phyloP scores from a whole-genome alignment of 202 grass and related monocot genomes.

The Digitaria exilis region DNA sequence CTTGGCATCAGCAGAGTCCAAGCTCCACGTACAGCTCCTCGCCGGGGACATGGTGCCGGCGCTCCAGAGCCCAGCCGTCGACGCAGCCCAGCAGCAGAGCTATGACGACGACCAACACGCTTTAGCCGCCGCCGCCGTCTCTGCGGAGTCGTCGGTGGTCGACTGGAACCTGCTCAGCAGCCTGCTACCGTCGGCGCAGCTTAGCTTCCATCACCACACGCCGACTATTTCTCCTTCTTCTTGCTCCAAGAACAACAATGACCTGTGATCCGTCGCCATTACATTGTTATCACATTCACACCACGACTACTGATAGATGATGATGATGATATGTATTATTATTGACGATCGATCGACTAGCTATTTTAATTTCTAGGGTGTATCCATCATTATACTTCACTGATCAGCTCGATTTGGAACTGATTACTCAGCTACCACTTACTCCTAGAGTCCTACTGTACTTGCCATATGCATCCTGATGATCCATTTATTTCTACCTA shows the following conservation, averaged over 20 bases:
- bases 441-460: background rate
- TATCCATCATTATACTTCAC: background rate
- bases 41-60: slow-evolving; percentile 50
- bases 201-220: slow-evolving; percentile 42
- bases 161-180: slow-evolving; percentile 71
- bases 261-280: slow-evolving; percentile 9
- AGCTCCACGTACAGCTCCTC: slow-evolving; percentile 38
- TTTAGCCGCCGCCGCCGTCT: background rate
- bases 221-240: slow-evolving; percentile 12
- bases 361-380: background rate
- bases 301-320: background rate
- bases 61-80: slow-evolving; percentile 46
- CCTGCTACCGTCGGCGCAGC: slow-evolving; percentile 56
- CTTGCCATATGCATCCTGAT: background rate
- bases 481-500: background rate
- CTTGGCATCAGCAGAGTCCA: slow-evolving; percentile 2
- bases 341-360: too few relatives aligned
- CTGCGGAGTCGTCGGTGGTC: slow-evolving; percentile 13
- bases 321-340: too few relatives aligned
- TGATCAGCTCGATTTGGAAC: background rate
- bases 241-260: slow-evolving; percentile 48
- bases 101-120: background rate
- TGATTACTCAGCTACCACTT: background rate
- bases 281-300: background rate
- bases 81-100: background rate